phyloP scores from a whole-genome alignment of 805 yeast species.

The Wilhelminamyces savonicus region DNA sequence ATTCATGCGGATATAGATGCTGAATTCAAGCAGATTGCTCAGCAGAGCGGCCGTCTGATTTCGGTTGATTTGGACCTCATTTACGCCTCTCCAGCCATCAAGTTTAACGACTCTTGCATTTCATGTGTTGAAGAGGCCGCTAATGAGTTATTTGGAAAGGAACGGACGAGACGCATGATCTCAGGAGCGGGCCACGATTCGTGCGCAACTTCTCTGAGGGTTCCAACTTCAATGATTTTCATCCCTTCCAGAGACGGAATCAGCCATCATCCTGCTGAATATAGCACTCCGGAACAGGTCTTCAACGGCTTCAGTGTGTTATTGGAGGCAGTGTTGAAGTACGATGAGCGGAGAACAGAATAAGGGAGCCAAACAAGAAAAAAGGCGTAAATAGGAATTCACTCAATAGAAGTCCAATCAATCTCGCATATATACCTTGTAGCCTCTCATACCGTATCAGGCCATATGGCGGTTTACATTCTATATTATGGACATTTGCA shows the following conservation, averaged over 20 bases:
- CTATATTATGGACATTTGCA: no score
- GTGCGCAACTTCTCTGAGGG: constrained; percentile 46
- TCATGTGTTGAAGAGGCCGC: constrained; percentile 50
- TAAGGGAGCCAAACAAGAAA: no score
- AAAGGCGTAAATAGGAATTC: no score
- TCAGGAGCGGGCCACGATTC: constrained; percentile 78
- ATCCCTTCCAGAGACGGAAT: constrained; percentile 65
- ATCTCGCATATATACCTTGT: no score
- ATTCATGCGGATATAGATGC: constrained; percentile 34
- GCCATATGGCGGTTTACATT: no score
- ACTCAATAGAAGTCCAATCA: no score
- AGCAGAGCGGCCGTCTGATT: constrained; percentile 23
- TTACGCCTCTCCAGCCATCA: constrained; percentile 49
- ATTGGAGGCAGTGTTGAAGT: constrained; percentile 38
- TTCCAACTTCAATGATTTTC: constrained; percentile 72
- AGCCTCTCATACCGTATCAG: no score
- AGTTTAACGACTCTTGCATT: constrained; percentile 48
- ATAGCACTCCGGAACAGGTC: constrained; percentile 58
- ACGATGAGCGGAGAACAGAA: no score
- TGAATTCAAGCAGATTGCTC: constrained; percentile 30
- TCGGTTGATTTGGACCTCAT: constrained; percentile 37
- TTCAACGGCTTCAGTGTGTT: constrained; percentile 53
- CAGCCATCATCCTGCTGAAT: constrained; percentile 63
- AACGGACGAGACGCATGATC: constrained; percentile 38
- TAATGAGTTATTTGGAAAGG: constrained; percentile 39